These are phyloP conservation scores for Exobasidium cylindrosporum DNA, from an alignment of 1,284 basidiomycete genomes.

Conservation along the genomic window DNA sequence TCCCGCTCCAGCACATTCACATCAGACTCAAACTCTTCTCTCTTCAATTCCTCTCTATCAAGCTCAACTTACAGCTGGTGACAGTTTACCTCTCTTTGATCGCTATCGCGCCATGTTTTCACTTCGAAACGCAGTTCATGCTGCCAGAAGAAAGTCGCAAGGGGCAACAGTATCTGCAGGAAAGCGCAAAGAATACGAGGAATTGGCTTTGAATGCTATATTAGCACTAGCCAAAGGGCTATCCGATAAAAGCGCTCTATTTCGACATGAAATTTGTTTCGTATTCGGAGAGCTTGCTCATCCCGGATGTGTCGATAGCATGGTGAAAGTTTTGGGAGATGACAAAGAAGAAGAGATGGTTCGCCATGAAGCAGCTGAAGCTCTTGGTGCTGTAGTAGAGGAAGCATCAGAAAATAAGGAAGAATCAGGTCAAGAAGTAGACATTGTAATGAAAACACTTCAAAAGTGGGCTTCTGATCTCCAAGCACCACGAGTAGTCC, in stretches of 20 bases:
- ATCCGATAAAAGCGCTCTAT: constrained; percentile 76
- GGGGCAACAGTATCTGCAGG: neutral
- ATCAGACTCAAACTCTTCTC: constrained; percentile 1
- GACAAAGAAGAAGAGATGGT: constrained; percentile 89
- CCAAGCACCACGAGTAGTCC: constrained; percentile 82
- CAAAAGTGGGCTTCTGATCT: constrained; percentile 76
- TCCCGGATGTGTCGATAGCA: constrained; percentile 78
- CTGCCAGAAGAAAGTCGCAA: constrained; percentile 12
- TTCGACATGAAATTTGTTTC: constrained; percentile 97
- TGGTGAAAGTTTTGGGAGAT: constrained; percentile 75
- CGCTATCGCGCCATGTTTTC: constrained; percentile 99
- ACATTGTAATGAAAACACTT: constrained; percentile 74
- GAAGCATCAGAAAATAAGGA: constrained; percentile 60
- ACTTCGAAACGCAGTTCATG: constrained; percentile 62
- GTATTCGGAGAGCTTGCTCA: constrained; percentile 95
- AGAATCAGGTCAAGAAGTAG: constrained; percentile 50
- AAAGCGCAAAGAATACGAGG: constrained; percentile 15
- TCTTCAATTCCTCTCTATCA: constrained; percentile 64
- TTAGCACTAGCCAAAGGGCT: constrained; percentile 88
- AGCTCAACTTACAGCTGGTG: constrained; percentile 66
- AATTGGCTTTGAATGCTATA: constrained; percentile 63
- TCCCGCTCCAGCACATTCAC: constrained; percentile 70
- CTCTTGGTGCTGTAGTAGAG: constrained; percentile 90
- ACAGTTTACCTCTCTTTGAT: constrained; percentile 74
- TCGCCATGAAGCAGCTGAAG: constrained; percentile 96